Evolutionary conservation across 495 filamentous ascomycete genomes (phyloP).

Genomic region (Penicillium argentinense): DNA sequence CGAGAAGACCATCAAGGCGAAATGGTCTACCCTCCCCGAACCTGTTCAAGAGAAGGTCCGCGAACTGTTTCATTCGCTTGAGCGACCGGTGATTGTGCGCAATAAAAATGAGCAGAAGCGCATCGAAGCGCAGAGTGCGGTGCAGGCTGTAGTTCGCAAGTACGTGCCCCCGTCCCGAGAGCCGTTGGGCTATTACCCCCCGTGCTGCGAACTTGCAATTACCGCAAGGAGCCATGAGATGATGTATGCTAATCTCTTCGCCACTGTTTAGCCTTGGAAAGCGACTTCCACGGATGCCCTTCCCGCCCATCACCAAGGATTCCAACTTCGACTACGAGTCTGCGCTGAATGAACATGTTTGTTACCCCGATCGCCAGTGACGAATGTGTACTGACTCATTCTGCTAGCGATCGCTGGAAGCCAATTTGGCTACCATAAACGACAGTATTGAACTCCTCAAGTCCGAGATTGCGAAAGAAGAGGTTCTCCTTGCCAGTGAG

Average conservation of each 20-base stretch:
- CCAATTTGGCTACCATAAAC: conserved; percentile 50
- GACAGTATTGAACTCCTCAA: conserved; percentile 56
- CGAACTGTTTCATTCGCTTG: conserved; percentile 52
- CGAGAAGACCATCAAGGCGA: conserved; percentile 54
- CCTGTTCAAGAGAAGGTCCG: conserved; percentile 51
- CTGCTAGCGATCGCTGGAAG: conserved; percentile 48
- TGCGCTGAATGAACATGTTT: conserved; percentile 57
- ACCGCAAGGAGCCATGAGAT: not conserved
- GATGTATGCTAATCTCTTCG: not conserved
- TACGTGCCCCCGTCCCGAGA: conserved; percentile 22
- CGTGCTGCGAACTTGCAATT: too few relatives aligned
- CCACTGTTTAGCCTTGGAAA: conserved; percentile 40
- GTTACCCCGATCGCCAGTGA: conserved; percentile 2
- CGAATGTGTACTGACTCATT: not conserved
- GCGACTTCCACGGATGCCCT: conserved; percentile 56
- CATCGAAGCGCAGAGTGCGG: conserved; percentile 54
- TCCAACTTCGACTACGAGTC: conserved; percentile 61
- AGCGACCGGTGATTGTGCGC: conserved; percentile 55
- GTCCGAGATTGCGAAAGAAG: conserved; percentile 54
- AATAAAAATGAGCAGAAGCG: conserved; percentile 55
- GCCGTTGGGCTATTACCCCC: too few relatives aligned
- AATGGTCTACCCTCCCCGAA: conserved; percentile 58
- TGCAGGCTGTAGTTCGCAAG: conserved; percentile 50
- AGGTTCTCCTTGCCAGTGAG: conserved; percentile 51
- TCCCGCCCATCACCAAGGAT: conserved; percentile 58